phyloP scores from a whole-genome alignment of 495 filamentous ascomycete species.

The Trichocladium uniseriatum region DNA sequence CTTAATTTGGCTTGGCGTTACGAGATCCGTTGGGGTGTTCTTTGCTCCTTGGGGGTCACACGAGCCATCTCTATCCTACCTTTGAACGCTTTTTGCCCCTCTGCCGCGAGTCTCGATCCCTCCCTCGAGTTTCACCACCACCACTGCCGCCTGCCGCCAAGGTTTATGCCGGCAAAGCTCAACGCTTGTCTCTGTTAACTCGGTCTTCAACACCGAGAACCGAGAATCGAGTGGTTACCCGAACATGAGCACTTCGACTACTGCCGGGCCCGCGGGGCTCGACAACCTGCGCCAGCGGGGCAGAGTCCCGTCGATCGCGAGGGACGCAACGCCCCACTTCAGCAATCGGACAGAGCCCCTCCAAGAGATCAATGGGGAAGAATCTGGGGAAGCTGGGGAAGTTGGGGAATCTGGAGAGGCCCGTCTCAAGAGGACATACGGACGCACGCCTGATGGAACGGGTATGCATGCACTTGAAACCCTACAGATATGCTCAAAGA shows the following conservation, averaged over 20 bases:
- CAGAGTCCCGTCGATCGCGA: not conserved
- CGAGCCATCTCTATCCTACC: not conserved
- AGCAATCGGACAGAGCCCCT: not conserved
- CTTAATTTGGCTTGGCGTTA: constrained; percentile 11
- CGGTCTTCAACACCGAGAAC: constrained; percentile 22
- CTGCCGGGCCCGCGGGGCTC: constrained; percentile 13
- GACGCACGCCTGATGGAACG: constrained; percentile 81
- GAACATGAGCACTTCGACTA: constrained; percentile 20
- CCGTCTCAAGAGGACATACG: constrained; percentile 64
- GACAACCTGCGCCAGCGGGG: constrained; percentile 21
- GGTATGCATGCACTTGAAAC: constrained; percentile 45
- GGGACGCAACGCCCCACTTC: not conserved
- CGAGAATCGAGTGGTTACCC: no score
- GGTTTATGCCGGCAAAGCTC: constrained; percentile 17
- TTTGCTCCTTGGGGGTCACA: no score
- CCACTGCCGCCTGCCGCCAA: not conserved
- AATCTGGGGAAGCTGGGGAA: not conserved
- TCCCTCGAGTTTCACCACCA: not conserved
- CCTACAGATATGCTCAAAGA: not conserved
- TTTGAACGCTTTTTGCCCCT: not conserved
- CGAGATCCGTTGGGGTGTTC: constrained; percentile 1
- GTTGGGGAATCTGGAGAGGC: constrained; percentile 1
- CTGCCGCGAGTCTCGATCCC: not conserved
- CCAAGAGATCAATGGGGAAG: no score
- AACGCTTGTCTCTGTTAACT: constrained; percentile 14